A percentile compares a stretch with the other conserved stretches of the same genome.
Conservation (phyloP, 345 rosid species). For the Reutealis trisperma region DNA sequence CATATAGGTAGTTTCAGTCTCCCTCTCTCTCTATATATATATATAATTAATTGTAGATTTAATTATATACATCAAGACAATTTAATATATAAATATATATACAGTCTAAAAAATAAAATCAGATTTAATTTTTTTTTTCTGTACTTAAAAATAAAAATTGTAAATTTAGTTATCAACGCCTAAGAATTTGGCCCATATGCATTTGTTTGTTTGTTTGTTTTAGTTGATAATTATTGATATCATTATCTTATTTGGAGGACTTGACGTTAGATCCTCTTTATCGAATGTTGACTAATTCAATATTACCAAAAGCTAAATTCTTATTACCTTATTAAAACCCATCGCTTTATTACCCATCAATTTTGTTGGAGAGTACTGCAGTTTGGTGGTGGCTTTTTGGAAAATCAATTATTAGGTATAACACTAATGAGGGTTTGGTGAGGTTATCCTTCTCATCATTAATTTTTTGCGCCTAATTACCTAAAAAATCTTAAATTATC, state of each 20-base stretch:
- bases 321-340: neutral
- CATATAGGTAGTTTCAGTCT: no score
- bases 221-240: neutral
- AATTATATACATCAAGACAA: no score
- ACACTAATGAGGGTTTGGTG: neutral
- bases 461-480: neutral
- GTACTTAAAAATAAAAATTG: no score
- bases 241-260: conserved; percentile 14
- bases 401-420: conserved; percentile 5
- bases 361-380: conserved; percentile 19
- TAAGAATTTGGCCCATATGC: conserved; percentile 1
- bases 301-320: neutral
- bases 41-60: neutral
- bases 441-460: neutral
- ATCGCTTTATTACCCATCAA: conserved; percentile 1
- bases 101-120: no score
- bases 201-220: neutral
- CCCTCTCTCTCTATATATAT: no score
- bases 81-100: no score
- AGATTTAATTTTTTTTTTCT: no score
- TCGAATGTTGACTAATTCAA: conserved; percentile 19
- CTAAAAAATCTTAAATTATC: no score
- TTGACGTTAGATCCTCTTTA: conserved; percentile 35
- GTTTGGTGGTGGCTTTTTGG: conserved; percentile 13
- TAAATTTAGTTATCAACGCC: neutral